phyloP scores from a whole-genome alignment of 2,329 filamentous ascomycete genomes.

The Aspergillus ustus region DNA sequence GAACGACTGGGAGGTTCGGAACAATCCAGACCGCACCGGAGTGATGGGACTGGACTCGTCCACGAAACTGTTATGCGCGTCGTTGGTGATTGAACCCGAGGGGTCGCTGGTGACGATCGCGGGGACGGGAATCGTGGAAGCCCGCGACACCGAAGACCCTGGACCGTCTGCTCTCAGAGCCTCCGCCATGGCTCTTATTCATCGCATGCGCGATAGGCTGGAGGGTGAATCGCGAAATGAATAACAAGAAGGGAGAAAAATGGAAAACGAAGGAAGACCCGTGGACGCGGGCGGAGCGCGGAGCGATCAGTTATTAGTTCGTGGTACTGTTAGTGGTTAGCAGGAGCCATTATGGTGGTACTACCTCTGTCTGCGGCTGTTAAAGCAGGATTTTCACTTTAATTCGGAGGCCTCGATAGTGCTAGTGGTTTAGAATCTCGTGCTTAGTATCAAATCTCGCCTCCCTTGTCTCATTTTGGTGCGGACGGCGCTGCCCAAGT shows the following conservation, averaged over 20 bases:
- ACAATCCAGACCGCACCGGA: slow-evolving; percentile 17
- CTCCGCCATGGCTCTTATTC: slow-evolving; percentile 36
- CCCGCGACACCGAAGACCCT: slow-evolving; percentile 28
- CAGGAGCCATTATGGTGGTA: not conserved
- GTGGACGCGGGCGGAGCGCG: slow-evolving; percentile 12
- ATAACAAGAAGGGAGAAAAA: slow-evolving; percentile 2
- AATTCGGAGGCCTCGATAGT: not conserved
- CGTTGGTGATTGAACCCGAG: slow-evolving; percentile 24
- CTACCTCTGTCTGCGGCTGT: slow-evolving; percentile 4
- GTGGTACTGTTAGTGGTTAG: not conserved
- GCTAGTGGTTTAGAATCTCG: not conserved
- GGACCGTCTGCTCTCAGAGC: slow-evolving; percentile 31
- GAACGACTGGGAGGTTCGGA: slow-evolving; percentile 28
- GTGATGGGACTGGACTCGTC: slow-evolving; percentile 19
- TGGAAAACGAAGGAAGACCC: slow-evolving; percentile 10
- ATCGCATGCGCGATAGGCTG: slow-evolving; percentile 9
- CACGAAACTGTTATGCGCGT: slow-evolving; percentile 12
- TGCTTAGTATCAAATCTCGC: not conserved
- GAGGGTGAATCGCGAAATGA: not conserved
- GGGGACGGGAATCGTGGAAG: slow-evolving; percentile 31
- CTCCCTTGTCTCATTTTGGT: slow-evolving; percentile 9
- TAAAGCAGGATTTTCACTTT: not conserved
- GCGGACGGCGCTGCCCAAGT: not conserved
- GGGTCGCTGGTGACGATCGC: slow-evolving; percentile 31
- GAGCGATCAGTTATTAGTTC: slow-evolving; percentile 18